Base-by-base conservation (phyloP, 768 basidiomycete genomes). In the Xanthoconium stramineum region DNA sequence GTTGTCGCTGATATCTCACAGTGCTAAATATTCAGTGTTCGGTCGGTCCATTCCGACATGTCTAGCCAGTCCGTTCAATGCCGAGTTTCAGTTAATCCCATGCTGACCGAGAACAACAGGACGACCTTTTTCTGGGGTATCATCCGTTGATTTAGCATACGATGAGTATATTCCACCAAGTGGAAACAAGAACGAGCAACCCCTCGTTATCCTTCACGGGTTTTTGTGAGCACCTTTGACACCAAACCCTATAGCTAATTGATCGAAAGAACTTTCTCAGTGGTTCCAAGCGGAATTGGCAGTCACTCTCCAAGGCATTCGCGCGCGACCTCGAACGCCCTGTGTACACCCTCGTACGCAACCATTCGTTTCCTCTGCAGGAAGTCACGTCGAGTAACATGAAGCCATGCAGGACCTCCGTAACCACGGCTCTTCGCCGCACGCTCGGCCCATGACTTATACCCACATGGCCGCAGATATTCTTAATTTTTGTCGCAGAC, bases 201-300 rank as follows among this genome's bases (percentile, higher is more conserved):
- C 84, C 0, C 67, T 86, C 39, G 67, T 86, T 9, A 83, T 87
- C 43, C 72, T 86, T 13, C 85, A 87, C 63, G 85, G 85, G 4
- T 72, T 87, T 53, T 83, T 87, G 85, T 85, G 57, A 65, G 83
- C 61, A 57, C 24, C 33, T 36, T 55, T 6, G 13, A 9, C 30
- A 10, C 14, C 32, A 13, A 28, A n/a, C 33, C 50, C 47, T 32
- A n/a, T 39, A 20, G 37, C 57, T 39, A 10, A 17, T 11, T 52
- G 24, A 38, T 45, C 45, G 35, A 61, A 57, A 24, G 24, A 33
- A 29, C 47, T 20, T 13, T 32, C 35, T 40, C 30, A 94, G 91
- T 61, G 93, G 92, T 0, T 91, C 87, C 38, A 94, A 94, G 67
- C 83, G 93, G 56, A 96, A 96, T 68, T 97, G 92, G 91, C 75